Evolutionary conservation across 2,329 filamentous ascomycete species (phyloP).

Genomic region (Aspergillus novoparasiticus): DNA sequence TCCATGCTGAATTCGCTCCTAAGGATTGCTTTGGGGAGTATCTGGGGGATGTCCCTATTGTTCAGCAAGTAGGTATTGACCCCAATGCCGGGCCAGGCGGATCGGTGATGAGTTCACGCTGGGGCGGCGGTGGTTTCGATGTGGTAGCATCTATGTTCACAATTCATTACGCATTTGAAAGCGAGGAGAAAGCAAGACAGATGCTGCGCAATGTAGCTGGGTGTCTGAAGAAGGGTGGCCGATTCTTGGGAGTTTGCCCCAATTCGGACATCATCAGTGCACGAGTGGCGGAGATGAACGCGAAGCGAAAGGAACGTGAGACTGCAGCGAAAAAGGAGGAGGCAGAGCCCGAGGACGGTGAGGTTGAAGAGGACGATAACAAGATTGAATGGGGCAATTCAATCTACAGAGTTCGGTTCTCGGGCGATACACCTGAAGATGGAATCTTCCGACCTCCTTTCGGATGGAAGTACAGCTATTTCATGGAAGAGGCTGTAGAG

Average conservation of each 20-base stretch:
- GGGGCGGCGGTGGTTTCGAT: slow-evolving; percentile 80
- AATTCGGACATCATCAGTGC: slow-evolving; percentile 88
- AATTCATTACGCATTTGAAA: slow-evolving; percentile 98
- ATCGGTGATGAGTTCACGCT: slow-evolving; percentile 61
- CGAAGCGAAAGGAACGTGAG: slow-evolving; percentile 50
- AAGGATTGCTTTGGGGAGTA: slow-evolving; percentile 92
- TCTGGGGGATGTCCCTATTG: slow-evolving; percentile 77
- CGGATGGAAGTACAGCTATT: slow-evolving; percentile 98
- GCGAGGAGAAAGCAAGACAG: slow-evolving; percentile 80
- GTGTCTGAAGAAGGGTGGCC: slow-evolving; percentile 86
- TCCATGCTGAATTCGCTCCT: slow-evolving; percentile 83
- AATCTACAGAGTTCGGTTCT: slow-evolving; percentile 89
- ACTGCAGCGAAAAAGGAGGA: slow-evolving; percentile 44
- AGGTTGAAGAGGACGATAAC: slow-evolving; percentile 64
- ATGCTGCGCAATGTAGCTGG: slow-evolving; percentile 95
- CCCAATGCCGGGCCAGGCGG: slow-evolving; percentile 63
- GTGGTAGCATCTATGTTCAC: slow-evolving; percentile 99
- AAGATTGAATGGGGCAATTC: slow-evolving; percentile 86
- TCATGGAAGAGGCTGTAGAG: slow-evolving; percentile 92
- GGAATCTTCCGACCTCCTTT: slow-evolving; percentile 92
- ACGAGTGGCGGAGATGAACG: slow-evolving; percentile 76
- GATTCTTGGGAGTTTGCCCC: slow-evolving; percentile 94
- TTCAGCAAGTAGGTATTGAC: slow-evolving; percentile 87
- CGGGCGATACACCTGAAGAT: slow-evolving; percentile 77
- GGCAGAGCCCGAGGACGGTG: slow-evolving; percentile 46